Conservation (phyloP, 192 early-diverging fungal genomes). For the Coemansia sp. region DNA sequence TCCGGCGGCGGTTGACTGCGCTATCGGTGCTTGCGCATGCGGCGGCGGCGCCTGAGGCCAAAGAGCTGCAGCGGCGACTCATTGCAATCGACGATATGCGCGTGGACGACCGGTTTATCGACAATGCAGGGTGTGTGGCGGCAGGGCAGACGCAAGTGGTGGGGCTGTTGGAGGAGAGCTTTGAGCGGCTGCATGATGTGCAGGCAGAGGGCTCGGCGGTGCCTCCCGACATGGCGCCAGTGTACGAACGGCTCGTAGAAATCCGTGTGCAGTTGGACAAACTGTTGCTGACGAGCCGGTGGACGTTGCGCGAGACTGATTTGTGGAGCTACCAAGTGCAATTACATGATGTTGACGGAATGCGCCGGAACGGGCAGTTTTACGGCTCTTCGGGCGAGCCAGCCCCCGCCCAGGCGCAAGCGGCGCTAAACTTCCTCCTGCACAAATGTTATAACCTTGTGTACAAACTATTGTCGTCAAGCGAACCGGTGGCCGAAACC, state of each 20-base stretch:
- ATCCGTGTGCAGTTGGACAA: conserved; percentile 77
- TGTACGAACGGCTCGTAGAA: conserved; percentile 63
- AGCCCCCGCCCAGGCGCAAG: conserved; percentile 65
- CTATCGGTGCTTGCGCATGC: conserved; percentile 43
- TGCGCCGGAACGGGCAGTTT: conserved; percentile 84
- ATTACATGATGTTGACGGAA: conserved; percentile 77
- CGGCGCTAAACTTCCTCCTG: conserved; percentile 71
- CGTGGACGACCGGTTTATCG: conserved; percentile 78
- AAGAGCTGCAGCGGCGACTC: conserved; percentile 68
- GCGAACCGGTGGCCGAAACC: conserved; percentile 77
- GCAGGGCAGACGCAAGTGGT: conserved; percentile 86
- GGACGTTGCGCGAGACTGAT: conserved; percentile 80
- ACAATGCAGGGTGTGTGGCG: conserved; percentile 64
- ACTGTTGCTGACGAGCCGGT: conserved; percentile 70
- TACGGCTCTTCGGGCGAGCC: conserved; percentile 65
- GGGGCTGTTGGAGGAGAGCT: conserved; percentile 75
- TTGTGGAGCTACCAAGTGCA: conserved; percentile 75
- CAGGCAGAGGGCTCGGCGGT: conserved; percentile 68
- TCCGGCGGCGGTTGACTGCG: conserved; percentile 61
- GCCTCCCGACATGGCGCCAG: conserved; percentile 58
- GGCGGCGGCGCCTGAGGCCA: conserved; percentile 22
- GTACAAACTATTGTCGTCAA: conserved; percentile 75
- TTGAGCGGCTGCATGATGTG: conserved; percentile 79
- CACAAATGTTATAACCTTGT: conserved; percentile 84
- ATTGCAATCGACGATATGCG: conserved; percentile 76